These are phyloP conservation scores for Sporothrix schenckii DNA, from an alignment of 2,329 filamentous ascomycete genomes.

Conservation along the genomic window DNA sequence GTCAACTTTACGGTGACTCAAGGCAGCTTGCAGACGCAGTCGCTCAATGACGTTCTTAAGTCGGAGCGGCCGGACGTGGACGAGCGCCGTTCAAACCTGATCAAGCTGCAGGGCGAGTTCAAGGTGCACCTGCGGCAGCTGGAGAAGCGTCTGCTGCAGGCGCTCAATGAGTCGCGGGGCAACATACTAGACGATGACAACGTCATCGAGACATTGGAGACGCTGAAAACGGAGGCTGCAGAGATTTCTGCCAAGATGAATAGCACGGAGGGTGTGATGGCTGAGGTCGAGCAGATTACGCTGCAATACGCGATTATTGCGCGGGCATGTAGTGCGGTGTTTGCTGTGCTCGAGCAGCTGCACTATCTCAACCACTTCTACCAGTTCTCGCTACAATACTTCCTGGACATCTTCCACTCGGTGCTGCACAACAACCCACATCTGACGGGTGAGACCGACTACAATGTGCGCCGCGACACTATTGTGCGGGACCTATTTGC, in stretches of 20 bases:
- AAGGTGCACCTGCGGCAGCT: conserved; percentile 95
- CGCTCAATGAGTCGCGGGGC: conserved; percentile 93
- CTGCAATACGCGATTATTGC: conserved; percentile 92
- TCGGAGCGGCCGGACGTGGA: conserved; percentile 97
- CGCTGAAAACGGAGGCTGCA: conserved; percentile 93
- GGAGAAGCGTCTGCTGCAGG: conserved; percentile 90
- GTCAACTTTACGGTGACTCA: conserved; percentile 99
- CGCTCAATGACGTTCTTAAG: conserved; percentile 94
- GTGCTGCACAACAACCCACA: conserved; percentile 81
- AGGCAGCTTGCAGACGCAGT: conserved; percentile 97
- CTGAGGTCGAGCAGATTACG: conserved; percentile 94
- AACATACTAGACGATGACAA: conserved; percentile 98
- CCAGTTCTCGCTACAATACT: conserved; percentile 98
- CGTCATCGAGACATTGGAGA: conserved; percentile 96
- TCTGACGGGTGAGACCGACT: conserved; percentile 69
- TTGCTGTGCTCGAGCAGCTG: conserved; percentile 93
- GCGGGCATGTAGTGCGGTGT: conserved; percentile 93
- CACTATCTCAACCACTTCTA: conserved; percentile 99
- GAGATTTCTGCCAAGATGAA: conserved; percentile 96
- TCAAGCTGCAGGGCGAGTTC: conserved; percentile 99
- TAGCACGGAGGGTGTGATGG: conserved; percentile 97
- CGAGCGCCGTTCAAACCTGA: conserved; percentile 91
- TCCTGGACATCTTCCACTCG: conserved; percentile 94
- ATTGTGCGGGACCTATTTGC: conserved; percentile 92
- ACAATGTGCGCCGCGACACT: conserved; percentile 79